Percentiles rank a stretch among this genome's conserved stretches.
These are phyloP conservation scores for Periconia sp. DNA, from an alignment of 2,329 filamentous ascomycete genomes.

Conservation along the genomic window DNA sequence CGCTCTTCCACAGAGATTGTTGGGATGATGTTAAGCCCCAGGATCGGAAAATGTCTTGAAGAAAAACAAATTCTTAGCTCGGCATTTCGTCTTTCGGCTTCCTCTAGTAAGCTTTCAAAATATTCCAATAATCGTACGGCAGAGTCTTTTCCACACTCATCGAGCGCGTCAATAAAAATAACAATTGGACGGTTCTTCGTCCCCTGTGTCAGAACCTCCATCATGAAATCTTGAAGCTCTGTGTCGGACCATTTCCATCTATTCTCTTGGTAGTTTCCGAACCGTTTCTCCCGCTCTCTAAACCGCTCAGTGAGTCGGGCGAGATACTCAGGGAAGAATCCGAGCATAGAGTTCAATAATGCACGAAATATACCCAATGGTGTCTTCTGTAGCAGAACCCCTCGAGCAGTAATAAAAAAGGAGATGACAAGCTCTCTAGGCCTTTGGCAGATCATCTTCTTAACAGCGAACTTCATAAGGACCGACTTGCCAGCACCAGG, in stretches of 20 bases:
- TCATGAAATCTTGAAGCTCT: conserved; percentile 12
- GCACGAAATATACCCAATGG: conserved; percentile 10
- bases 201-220: conserved; percentile 1
- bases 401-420: conserved; percentile 12
- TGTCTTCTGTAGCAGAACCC: conserved; percentile 9
- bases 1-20: too few relatives aligned
- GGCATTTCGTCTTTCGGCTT: conserved; percentile 2
- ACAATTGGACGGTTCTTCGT: conserved; percentile 3
- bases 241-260: conserved; percentile 8
- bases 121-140: conserved; percentile 9
- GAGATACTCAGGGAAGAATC: conserved; percentile 9
- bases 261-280: neutral
- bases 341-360: conserved; percentile 10
- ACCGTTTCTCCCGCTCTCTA: conserved; percentile 6
- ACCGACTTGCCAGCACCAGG: neutral
- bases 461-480: conserved; percentile 9
- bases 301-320: conserved; percentile 6
- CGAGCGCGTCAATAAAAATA: conserved; percentile 12
- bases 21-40: too few relatives aligned
- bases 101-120: conserved; percentile 10
- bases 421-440: conserved; percentile 6
- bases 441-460: neutral
- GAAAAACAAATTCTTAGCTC: conserved; percentile 12
- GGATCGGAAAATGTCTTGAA: conserved; percentile 15
- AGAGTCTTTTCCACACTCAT: conserved; percentile 7